Conservation (phyloP, 371 early-diverging fungal genomes). For the Syncephalis plumigaleata region DNA sequence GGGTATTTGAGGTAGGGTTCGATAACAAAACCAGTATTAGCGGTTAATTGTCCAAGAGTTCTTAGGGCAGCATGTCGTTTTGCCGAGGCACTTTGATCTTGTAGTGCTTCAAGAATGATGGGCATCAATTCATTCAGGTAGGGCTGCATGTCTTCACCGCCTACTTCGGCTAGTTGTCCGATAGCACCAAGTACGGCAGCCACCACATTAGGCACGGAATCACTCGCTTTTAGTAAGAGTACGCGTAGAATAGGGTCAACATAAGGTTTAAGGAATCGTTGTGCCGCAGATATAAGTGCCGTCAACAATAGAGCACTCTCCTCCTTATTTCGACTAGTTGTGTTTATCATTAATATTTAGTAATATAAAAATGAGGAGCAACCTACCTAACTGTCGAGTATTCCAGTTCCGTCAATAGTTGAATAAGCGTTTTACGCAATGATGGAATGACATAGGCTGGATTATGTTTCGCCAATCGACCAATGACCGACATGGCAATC, state of each 20-base stretch:
- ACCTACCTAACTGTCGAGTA: constrained; percentile 53
- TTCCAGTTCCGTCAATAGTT: constrained; percentile 82
- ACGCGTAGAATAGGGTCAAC: constrained; percentile 78
- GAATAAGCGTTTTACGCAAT: constrained; percentile 70
- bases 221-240: constrained; percentile 65
- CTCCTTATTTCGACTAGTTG: constrained; percentile 69
- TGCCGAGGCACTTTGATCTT: constrained; percentile 69
- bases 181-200: constrained; percentile 67
- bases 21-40: constrained; percentile 79
- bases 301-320: constrained; percentile 71
- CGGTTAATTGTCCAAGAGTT: constrained; percentile 68
- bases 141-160: constrained; percentile 67
- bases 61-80: constrained; percentile 81
- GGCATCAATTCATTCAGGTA: constrained; percentile 72
- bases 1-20: constrained; percentile 87
- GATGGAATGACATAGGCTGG: constrained; percentile 90
- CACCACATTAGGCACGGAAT: constrained; percentile 64
- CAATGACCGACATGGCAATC: constrained; percentile 69
- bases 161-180: constrained; percentile 78
- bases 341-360: too few species aligned
- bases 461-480: constrained; percentile 69
- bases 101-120: constrained; percentile 75
- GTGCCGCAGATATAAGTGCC: constrained; percentile 57
- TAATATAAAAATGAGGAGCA: too few species aligned
- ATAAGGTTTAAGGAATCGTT: constrained; percentile 75